Conservation (phyloP, 768 basidiomycete species). For the Paxillus ammoniavirescens region DNA sequence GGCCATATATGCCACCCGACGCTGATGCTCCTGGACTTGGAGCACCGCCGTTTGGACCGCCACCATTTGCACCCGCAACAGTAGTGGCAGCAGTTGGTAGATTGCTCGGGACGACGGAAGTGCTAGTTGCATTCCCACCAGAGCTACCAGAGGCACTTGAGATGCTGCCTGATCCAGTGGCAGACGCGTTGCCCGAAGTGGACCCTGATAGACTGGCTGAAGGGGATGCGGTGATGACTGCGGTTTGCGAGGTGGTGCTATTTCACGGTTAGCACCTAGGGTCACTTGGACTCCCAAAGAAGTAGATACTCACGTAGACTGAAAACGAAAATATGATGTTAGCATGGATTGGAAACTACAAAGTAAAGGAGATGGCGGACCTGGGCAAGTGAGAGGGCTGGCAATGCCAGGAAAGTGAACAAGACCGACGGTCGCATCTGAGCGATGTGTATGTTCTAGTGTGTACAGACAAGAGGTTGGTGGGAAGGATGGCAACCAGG, state of each 20-base stretch:
- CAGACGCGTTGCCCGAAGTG: slow-evolving; percentile 17
- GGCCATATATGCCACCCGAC: slow-evolving; percentile 54
- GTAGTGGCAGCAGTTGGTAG: slow-evolving; percentile 60
- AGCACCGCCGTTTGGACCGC: slow-evolving; percentile 41
- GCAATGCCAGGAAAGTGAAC: slow-evolving; percentile 28
- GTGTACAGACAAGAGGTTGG: neutral
- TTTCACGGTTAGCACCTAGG: slow-evolving; percentile 40
- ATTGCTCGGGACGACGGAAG: slow-evolving; percentile 35
- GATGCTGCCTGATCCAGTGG: slow-evolving; percentile 21
- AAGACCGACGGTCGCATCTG: slow-evolving; percentile 33
- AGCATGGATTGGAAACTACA: neutral
- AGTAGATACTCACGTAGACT: slow-evolving; percentile 41
- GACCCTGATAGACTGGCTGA: slow-evolving; percentile 22
- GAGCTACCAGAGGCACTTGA: slow-evolving; percentile 15
- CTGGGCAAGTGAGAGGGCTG: slow-evolving; percentile 30
- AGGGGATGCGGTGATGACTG: slow-evolving; percentile 47
- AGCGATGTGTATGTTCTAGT: neutral
- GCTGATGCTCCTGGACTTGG: slow-evolving; percentile 57
- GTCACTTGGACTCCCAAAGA: slow-evolving; percentile 16
- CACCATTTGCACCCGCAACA: slow-evolving; percentile 49
- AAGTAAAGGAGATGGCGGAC: slow-evolving; percentile 15
- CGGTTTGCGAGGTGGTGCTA: slow-evolving; percentile 40
- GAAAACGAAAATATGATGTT: neutral
- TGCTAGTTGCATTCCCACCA: slow-evolving; percentile 32
- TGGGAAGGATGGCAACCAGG: neutral